These are phyloP conservation scores for Ogataea saltuana DNA, from an alignment of 805 yeast species.

Conservation along the genomic window DNA sequence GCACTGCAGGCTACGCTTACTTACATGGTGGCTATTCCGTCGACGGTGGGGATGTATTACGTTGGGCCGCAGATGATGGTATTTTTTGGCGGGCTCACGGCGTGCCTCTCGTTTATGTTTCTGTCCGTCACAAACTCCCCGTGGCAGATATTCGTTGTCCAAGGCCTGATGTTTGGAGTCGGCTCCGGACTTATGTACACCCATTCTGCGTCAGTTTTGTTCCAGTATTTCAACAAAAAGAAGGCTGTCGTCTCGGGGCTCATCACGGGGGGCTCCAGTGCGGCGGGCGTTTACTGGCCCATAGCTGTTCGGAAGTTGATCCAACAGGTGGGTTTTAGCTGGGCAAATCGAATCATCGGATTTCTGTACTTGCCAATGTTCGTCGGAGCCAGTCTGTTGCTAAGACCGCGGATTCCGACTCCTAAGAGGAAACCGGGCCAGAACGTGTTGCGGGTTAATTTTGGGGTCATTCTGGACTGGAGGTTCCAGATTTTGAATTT, in stretches of 20 bases:
- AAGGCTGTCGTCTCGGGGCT: constrained; percentile 54
- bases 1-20: constrained; percentile 50
- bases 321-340: constrained; percentile 39
- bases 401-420: constrained; percentile 35
- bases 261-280: constrained; percentile 50
- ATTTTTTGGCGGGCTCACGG: constrained; percentile 44
- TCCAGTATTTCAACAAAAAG: constrained; percentile 64
- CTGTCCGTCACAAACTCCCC: constrained; percentile 55
- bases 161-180: constrained; percentile 63
- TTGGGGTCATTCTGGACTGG: constrained; percentile 43
- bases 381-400: constrained; percentile 18
- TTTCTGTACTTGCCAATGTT: constrained; percentile 38
- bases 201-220: constrained; percentile 59
- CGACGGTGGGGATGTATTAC: constrained; percentile 44
- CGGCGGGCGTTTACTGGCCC: constrained; percentile 52
- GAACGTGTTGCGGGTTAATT: constrained; percentile 34
- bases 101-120: constrained; percentile 49
- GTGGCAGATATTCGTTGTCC: constrained; percentile 72
- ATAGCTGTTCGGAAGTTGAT: constrained; percentile 48
- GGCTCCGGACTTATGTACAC: constrained; percentile 57
- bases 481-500: constrained; percentile 40
- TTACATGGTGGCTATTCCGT: constrained; percentile 48
- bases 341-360: constrained; percentile 53
- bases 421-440: constrained; percentile 39
- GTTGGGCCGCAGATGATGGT: constrained; percentile 43